Conservation (phyloP, 1,139 yeast species). For the Kodamaea alishanica region DNA sequence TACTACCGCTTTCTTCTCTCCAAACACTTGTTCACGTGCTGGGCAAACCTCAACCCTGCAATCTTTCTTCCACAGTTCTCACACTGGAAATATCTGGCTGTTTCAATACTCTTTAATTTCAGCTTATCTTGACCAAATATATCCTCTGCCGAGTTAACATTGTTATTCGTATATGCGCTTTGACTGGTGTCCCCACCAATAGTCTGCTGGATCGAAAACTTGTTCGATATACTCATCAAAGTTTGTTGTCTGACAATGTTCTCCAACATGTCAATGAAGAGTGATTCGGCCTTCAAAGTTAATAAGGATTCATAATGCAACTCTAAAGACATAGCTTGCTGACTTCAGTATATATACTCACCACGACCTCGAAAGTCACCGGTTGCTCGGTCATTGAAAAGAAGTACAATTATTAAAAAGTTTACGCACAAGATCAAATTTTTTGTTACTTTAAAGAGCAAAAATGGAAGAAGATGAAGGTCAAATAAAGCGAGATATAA, state of each 20-base stretch:
- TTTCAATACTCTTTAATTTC: constrained; percentile 37
- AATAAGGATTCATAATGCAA: constrained; percentile 1
- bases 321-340: not conserved
- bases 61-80: constrained; percentile 79
- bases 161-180: constrained; percentile 9
- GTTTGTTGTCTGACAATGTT: constrained; percentile 36
- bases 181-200: constrained; percentile 13
- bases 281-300: constrained; percentile 21
- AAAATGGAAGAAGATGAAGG: constrained; percentile 13
- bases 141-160: constrained; percentile 24
- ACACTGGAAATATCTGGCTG: constrained; percentile 65
- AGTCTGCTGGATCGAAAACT: constrained; percentile 21
- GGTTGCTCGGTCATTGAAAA: constrained; percentile 15
- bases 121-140: constrained; percentile 42
- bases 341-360: constrained; percentile 8
- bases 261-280: constrained; percentile 32
- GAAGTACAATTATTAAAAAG: not conserved
- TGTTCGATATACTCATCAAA: constrained; percentile 26
- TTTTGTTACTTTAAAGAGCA: not conserved
- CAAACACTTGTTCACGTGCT: constrained; percentile 84
- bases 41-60: constrained; percentile 90
- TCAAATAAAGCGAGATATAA: constrained; percentile 5
- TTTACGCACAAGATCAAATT: too few species aligned
- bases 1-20: constrained; percentile 33
- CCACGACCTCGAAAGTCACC: constrained; percentile 16